Base-by-base conservation (phyloP, 495 filamentous ascomycete genomes). In the Friedmanniomyces endolithicus region DNA sequence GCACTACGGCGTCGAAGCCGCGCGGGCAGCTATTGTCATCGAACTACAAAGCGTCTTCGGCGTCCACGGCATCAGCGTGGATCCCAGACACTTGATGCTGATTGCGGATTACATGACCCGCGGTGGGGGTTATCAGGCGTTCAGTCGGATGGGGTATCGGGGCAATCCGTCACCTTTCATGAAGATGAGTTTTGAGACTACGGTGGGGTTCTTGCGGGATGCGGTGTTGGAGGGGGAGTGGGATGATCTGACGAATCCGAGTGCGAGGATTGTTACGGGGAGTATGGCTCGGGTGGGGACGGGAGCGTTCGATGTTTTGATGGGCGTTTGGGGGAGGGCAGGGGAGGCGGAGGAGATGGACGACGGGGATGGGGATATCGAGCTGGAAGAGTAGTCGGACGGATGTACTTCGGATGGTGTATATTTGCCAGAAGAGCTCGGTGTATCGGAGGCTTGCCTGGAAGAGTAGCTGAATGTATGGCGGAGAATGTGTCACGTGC, bases 111-210 rank as follows among this genome's bases (percentile, higher is more conserved):
- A 84, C 70, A 98, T 98, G 92, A 97, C 94, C 17, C 73, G 88
- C 24, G 82, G 80, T 57, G 92, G 92, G 58, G 81, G 80, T 17
- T 97, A 92, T 71, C 82, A 78, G 17, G 82, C 90, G 1, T 99
- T 97, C 73, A 95, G 86, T 70, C 84, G 92, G 44, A 90, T 83
- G 60, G 92, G 90, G 17, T 67, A 97, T 50, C 85, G 82, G 66
- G 78, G 84, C 55, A 85, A 83, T 63, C 81, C 87, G 16, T 90
- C 84, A 50, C 89, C 92, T 0, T 88, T 97, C 58, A 84, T 90
- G 70, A 95, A 96, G 77, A 95, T 95, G 88, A 94, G 87, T 68
- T 97, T 96, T 74, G 90, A 99, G 76, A 97, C 92, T 6, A 97
- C 92, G 20, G 78, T 95, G 33, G 85, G 84, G 1, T 96, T 94